phyloP scores from a whole-genome alignment of 2,329 filamentous ascomycete species.

The Ophiocordyceps unilateralis region DNA sequence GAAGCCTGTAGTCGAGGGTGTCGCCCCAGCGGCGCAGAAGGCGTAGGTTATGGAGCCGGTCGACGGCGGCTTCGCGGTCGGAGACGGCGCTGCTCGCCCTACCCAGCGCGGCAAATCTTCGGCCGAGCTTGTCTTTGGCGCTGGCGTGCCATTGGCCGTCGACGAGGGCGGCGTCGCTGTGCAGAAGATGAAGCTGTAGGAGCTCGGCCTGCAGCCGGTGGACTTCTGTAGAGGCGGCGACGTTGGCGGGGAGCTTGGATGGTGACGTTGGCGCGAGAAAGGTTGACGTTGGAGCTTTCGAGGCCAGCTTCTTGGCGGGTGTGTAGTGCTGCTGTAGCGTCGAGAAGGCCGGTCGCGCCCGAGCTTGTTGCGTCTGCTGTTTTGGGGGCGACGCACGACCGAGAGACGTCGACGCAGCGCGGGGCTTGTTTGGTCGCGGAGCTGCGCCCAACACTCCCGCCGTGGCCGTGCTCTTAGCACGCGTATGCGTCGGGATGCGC shows the following conservation, averaged over 20 bases:
- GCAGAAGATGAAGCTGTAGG: conserved; percentile 46
- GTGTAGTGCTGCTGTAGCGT: conserved; percentile 52
- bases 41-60: conserved; percentile 31
- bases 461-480: conserved; percentile 12
- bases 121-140: conserved; percentile 30
- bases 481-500: conserved; percentile 9
- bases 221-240: conserved; percentile 40
- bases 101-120: conserved; percentile 24
- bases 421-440: neutral
- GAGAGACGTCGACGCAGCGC: conserved; percentile 1
- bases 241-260: conserved; percentile 41
- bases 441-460: neutral
- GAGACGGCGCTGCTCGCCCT: conserved; percentile 16
- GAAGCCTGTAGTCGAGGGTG: conserved; percentile 37
- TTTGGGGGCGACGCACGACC: conserved; percentile 5
- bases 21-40: conserved; percentile 34
- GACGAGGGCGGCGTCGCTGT: conserved; percentile 31
- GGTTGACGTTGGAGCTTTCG: conserved; percentile 43
- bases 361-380: conserved; percentile 12
- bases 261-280: conserved; percentile 43
- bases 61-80: conserved; percentile 21
- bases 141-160: conserved; percentile 36
- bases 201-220: conserved; percentile 45
- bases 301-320: conserved; percentile 40
- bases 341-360: conserved; percentile 38